Evolutionary conservation across 2,329 filamentous ascomycete genomes (phyloP).

Genomic region (Fusarium verticillioides): DNA sequence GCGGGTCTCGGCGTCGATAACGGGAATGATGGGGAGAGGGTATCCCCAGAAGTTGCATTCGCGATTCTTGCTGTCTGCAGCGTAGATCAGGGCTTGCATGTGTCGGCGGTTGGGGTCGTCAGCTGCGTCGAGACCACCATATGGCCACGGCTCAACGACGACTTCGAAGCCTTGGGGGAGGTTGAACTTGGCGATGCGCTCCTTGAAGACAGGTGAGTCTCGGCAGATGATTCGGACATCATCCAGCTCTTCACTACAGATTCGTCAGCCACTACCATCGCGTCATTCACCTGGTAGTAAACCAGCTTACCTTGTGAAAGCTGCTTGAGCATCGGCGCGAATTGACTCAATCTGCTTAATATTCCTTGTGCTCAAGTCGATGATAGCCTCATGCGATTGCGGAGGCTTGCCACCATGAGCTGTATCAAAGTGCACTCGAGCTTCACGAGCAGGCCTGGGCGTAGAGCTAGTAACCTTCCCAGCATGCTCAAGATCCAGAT

Average conservation of each 20-base stretch:
- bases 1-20: conserved; percentile 49
- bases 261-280: too few species aligned
- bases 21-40: conserved; percentile 60
- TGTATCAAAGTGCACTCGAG: neutral
- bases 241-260: neutral
- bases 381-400: neutral
- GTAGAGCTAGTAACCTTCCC: neutral
- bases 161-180: conserved; percentile 46
- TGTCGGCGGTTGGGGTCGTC: conserved; percentile 45
- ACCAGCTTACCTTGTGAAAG: neutral
- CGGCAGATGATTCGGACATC: neutral
- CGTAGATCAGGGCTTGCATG: conserved; percentile 51
- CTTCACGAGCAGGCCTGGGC: neutral
- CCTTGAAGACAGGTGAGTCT: neutral
- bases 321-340: neutral
- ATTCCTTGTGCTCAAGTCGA: fast-evolving
- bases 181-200: conserved; percentile 27
- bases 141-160: conserved; percentile 50
- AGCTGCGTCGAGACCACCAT: conserved; percentile 44
- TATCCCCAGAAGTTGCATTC: conserved; percentile 68
- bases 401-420: neutral
- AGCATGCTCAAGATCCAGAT: neutral
- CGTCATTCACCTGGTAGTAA: too few species aligned
- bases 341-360: neutral
- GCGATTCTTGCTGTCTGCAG: conserved; percentile 44